A percentile compares a stretch with the other conserved stretches of the same genome.
These are phyloP conservation scores for Podaxis sp. DNA, from an alignment of 768 basidiomycete genomes.

Conservation along the genomic window DNA sequence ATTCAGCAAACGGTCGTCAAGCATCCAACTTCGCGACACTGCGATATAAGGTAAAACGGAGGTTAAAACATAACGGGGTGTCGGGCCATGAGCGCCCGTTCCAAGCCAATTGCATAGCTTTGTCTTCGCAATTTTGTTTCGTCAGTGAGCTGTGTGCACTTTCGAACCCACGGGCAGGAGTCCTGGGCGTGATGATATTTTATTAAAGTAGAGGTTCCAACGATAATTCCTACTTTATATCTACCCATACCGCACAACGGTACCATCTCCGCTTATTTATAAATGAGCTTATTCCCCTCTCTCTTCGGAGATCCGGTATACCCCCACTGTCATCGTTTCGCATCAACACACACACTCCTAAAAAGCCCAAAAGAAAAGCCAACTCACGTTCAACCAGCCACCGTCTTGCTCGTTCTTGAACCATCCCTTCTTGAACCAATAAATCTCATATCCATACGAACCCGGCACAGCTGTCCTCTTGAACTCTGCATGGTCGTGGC, in stretches of 20 bases:
- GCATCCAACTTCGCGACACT: no score
- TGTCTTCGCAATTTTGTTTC: no score
- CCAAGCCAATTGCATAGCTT: no score
- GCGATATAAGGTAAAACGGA: no score
- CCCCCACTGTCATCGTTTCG: background rate
- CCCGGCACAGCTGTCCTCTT: background rate
- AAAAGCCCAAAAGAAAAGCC: background rate
- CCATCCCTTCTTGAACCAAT: conserved; percentile 19
- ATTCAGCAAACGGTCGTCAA: no score
- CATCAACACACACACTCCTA: background rate
- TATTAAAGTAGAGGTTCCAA: no score
- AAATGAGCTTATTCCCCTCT: background rate
- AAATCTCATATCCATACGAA: conserved; percentile 18
- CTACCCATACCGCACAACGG: background rate
- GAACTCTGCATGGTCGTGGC: conserved; percentile 8
- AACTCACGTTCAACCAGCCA: conserved; percentile 21
- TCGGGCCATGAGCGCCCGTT: no score
- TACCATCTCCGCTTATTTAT: background rate
- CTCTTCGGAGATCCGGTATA: background rate
- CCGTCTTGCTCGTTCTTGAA: conserved; percentile 19
- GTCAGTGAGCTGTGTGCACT: no score
- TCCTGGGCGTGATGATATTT: no score
- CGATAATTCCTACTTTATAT: background rate
- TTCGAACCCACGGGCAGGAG: no score
- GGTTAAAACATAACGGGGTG: no score